A percentile compares a stretch with the other conserved stretches of the same genome.
Evolutionary conservation across 352 stramenopile genomes (phyloP).

Genomic region (Globisporangium ultimum): DNA sequence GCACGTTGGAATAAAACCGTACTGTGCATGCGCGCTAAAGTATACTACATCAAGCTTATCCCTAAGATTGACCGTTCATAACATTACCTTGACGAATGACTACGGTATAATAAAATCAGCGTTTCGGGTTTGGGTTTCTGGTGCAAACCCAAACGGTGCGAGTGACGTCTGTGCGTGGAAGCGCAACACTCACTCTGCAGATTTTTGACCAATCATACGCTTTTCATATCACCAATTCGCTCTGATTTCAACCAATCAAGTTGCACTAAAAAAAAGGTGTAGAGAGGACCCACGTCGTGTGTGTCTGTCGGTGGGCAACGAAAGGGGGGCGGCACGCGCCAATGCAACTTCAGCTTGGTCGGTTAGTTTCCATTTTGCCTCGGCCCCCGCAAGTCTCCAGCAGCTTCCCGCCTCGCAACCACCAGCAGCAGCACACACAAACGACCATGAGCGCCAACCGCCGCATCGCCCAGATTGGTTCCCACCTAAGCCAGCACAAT

Average conservation of each 20-base stretch:
- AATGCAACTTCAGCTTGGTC: conserved; percentile 11
- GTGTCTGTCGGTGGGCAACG: not conserved
- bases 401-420: conserved; percentile 1
- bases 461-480: conserved; percentile 73
- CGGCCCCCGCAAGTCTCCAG: conserved; percentile 19
- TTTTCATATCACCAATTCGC: too few relatives aligned
- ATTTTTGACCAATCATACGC: conserved; percentile 24
- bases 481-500: conserved; percentile 60
- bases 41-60: not conserved
- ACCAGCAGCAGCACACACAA: not conserved
- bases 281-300: not conserved
- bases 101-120: conserved; percentile 3
- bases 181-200: not conserved
- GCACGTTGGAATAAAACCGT: conserved; percentile 7
- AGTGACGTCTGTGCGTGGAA: conserved; percentile 58
- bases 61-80: too few relatives aligned
- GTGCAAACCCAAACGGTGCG: conserved; percentile 30
- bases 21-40: not conserved
- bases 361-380: conserved; percentile 49
- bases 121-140: conserved; percentile 12
- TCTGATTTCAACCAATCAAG: conserved; percentile 14
- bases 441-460: conserved; percentile 56
- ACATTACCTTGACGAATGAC: too few relatives aligned
- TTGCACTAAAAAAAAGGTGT: not conserved
- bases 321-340: not conserved